Base-by-base conservation (phyloP, 164 flowering plant genomes). In the Chimonanthus salicifolius region DNA sequence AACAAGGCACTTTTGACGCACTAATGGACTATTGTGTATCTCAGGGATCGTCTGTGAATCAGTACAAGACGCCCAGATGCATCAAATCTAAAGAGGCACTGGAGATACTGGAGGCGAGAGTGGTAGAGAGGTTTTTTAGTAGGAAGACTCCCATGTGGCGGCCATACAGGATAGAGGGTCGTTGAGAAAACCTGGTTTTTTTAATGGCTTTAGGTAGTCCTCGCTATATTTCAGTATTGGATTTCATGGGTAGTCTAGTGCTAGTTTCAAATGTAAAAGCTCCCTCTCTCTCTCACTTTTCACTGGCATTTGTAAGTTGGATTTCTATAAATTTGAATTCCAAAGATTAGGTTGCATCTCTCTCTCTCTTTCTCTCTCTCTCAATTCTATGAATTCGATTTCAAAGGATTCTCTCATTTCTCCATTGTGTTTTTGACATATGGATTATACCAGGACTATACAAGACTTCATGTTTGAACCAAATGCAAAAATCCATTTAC, bases 21-120 rank as follows among this genome's bases (percentile, higher is more conserved):
- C 83, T 90, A 46, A 90, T 90, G 90, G 92, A 90, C 78, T 86
- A 70, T 64, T 89, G 87, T 15, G 74, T 90, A 2, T 83, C 84
- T 71, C 78, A 74, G 47, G 94, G 94, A 7, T 87, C 94, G n/a
- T 90, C 90, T 0, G 86, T 90, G 20, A 88, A 87, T 67, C 94
- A 90, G 80, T 90, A 90, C 84, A 88, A 90, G 82, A 78, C 90
- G 6, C 94, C 94, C 3, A 77, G 94, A 62, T 90, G 94, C 64
- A 89, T 90, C 77, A 88, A 87, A 72, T 81, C 77, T 63, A 78
- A 78, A 7, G 85, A 84, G 44, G 84, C 85, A 18, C 64, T 88
- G 8, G 74, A 88, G 79, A 82, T 88, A 65, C 47, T 89, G 75
- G 79, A 86, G 71, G 77, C 84, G 5, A 83, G 82, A 75, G 89